A percentile compares a stretch with the other conserved stretches of the same genome.
phyloP scores from a whole-genome alignment of 441 rosid species.

The Dalechampia spathulata region DNA sequence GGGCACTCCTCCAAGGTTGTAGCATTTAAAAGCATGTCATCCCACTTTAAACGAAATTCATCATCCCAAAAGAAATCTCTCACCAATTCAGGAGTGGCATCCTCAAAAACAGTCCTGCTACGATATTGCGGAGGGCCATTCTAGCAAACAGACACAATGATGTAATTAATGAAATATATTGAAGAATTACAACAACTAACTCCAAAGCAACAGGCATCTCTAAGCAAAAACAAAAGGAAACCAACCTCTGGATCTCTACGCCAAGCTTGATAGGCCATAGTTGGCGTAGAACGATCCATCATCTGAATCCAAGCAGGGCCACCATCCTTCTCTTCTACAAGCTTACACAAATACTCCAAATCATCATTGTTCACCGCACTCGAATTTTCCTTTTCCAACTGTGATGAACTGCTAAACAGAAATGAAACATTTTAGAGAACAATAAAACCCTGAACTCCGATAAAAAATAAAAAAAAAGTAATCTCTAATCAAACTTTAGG shows the following conservation, averaged over 20 bases:
- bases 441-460: no score
- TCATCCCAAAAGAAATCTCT: slow-evolving; percentile 98
- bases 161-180: slow-evolving; percentile 15
- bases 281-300: slow-evolving; percentile 78
- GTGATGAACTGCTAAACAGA: slow-evolving; percentile 33
- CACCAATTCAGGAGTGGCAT: slow-evolving; percentile 77
- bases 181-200: not conserved
- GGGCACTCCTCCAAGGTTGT: slow-evolving; percentile 59
- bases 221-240: not conserved
- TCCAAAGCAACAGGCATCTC: not conserved
- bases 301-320: slow-evolving; percentile 94
- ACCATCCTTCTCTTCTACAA: slow-evolving; percentile 85
- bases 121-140: slow-evolving; percentile 89
- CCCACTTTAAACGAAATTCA: slow-evolving; percentile 71
- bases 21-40: slow-evolving; percentile 68
- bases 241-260: slow-evolving; percentile 77
- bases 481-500: no score
- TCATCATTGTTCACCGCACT: slow-evolving; percentile 46
- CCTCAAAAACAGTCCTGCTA: slow-evolving; percentile 74
- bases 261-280: slow-evolving; percentile 83
- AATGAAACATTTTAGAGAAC: not conserved
- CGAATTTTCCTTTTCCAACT: slow-evolving; percentile 23
- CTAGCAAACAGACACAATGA: slow-evolving; percentile 28
- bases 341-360: slow-evolving; percentile 54
- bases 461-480: no score